phyloP scores from a whole-genome alignment of 2,329 filamentous ascomycete genomes.

The Metarhizium humberi region DNA sequence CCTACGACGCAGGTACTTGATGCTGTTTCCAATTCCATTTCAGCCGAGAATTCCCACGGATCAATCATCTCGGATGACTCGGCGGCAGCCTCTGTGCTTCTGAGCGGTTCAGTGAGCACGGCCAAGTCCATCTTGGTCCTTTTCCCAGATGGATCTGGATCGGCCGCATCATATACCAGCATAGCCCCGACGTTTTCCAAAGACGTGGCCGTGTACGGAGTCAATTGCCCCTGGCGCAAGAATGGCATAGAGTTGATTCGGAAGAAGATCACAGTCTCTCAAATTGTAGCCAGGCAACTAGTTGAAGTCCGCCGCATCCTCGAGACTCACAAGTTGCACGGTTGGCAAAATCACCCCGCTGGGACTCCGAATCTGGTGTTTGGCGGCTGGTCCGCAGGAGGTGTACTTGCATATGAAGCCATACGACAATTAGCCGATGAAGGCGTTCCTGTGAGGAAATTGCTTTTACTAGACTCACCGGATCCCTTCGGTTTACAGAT shows the following conservation, averaged over 20 bases:
- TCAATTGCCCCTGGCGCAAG: conserved; percentile 57
- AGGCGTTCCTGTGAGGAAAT: not conserved
- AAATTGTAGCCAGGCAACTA: conserved; percentile 28
- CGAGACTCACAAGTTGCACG: conserved; percentile 49
- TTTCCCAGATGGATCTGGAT: conserved; percentile 1
- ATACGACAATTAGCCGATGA: not conserved
- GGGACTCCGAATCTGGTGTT: not conserved
- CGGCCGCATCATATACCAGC: conserved; percentile 2
- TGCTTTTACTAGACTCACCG: not conserved
- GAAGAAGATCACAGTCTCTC: conserved; percentile 10
- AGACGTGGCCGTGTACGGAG: conserved; percentile 38
- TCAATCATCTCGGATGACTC: not conserved
- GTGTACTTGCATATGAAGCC: not conserved
- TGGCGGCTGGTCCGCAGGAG: conserved; percentile 1
- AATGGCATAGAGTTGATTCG: conserved; percentile 44
- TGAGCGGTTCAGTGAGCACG: not conserved
- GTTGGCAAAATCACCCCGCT: conserved; percentile 43
- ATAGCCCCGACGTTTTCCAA: conserved; percentile 30
- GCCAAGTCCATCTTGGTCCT: not conserved
- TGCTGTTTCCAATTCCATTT: not conserved
- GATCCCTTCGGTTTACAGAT: not conserved
- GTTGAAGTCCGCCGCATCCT: conserved; percentile 52
- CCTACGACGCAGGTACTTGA: too few species aligned
- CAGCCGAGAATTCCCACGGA: not conserved
- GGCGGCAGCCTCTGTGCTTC: not conserved